These are phyloP conservation scores for Fusarium verticillioides DNA, from an alignment of 2,329 filamentous ascomycete genomes.

Conservation along the genomic window DNA sequence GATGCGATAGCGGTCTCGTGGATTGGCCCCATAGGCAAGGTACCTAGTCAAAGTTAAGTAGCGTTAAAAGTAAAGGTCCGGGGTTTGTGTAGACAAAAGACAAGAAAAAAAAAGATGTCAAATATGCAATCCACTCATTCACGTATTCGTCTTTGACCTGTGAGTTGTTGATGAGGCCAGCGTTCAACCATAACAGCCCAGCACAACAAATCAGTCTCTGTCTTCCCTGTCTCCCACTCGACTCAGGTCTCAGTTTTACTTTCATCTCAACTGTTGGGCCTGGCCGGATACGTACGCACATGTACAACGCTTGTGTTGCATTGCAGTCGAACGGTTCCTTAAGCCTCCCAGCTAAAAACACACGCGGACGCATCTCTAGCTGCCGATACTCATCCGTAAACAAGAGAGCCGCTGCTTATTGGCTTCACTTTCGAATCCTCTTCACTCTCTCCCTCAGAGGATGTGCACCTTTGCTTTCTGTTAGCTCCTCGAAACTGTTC, in stretches of 20 bases:
- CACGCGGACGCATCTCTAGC: slow-evolving; percentile 35
- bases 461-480: background rate
- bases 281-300: background rate
- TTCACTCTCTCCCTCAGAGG: background rate
- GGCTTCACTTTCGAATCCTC: slow-evolving; percentile 10
- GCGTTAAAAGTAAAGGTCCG: background rate
- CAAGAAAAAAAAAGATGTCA: background rate
- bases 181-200: slow-evolving; percentile 1
- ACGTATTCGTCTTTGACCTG: slow-evolving; percentile 24
- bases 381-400: slow-evolving; percentile 26
- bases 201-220: slow-evolving; percentile 1
- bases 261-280: slow-evolving; percentile 14
- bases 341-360: slow-evolving; percentile 20
- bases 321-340: slow-evolving; percentile 34
- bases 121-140: slow-evolving; percentile 16
- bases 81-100: background rate
- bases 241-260: background rate
- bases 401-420: slow-evolving; percentile 7
- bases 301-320: slow-evolving; percentile 32
- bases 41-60: background rate
- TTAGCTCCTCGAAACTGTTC: background rate
- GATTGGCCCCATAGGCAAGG: slow-evolving; percentile 6
- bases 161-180: slow-evolving; percentile 17
- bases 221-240: background rate
- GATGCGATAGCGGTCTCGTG: slow-evolving; percentile 36